Evolutionary conservation across 1,139 yeast species (phyloP), one percentile per base, ranked within the genome.

Genomic region (Saccharomyces hybrid): DNA sequence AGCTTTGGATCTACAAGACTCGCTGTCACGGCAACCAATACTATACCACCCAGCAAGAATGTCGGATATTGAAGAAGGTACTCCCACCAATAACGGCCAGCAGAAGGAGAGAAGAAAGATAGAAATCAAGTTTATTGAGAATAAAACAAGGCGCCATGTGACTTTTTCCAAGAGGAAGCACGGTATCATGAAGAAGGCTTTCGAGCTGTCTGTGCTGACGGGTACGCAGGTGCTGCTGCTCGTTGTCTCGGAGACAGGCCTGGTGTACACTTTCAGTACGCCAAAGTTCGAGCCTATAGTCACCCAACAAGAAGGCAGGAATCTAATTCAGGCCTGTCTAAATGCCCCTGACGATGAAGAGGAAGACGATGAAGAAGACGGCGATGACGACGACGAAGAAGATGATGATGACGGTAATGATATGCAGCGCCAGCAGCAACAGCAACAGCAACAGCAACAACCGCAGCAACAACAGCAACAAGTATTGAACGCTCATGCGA

Each of bases 221-320:
- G 99, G 99, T 52, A 93, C 98, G 47, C 99, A 93, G 73, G 98
- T 93, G 41, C 79, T 93, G 61, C 76, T 93, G 57, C 80, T 93
- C 64, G 99, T 95, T 56, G 98, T 93, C 46, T 86, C 96, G 52
- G 99, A 93, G 73, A 93, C 99, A 16, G 99, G 99, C 5, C 82
- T 93, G 60, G 99, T 93, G 58, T 95, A 93, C 73, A 93, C 99
- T n/a, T 93, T 93, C 71, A 91, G 98, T 53, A 95, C 99, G 7
- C 99, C 99, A 55, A 93, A 93, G 72, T 82, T 93, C 67, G 99
- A 95, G 73, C 99, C 99, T n/a, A 81, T 93, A 64, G 99, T 93
- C 54, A 93, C 98, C 41, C 91, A 93, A 72, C 85, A 95, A 48
- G 99, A 93, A 74, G 99, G 99, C 62, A 91, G 93, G 73, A 90